These are phyloP conservation scores for Cordyceps fumosorosea DNA, from an alignment of 2,329 filamentous ascomycete species.

Conservation along the genomic window DNA sequence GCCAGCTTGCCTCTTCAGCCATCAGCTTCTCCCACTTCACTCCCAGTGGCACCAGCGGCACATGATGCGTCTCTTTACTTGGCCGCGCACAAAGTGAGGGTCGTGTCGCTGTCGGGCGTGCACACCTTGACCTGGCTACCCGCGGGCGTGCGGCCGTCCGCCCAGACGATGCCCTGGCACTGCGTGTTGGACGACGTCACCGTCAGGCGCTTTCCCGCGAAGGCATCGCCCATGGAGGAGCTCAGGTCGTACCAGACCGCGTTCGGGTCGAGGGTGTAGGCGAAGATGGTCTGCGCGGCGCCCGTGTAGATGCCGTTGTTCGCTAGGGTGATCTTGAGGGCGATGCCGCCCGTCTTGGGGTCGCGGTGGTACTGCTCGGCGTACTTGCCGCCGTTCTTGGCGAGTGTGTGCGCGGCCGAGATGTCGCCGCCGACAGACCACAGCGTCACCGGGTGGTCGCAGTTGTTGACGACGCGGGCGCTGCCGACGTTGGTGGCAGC, in stretches of 20 bases:
- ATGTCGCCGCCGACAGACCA: constrained; percentile 33
- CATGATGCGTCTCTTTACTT: not conserved
- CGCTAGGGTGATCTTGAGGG: constrained; percentile 31
- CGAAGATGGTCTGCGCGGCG: constrained; percentile 33
- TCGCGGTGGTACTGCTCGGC: constrained; percentile 28
- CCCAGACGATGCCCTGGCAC: constrained; percentile 32
- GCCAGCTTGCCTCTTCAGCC: not conserved
- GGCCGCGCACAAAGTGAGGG: constrained; percentile 29
- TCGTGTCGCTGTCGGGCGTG: constrained; percentile 25
- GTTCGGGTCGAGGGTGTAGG: constrained; percentile 30
- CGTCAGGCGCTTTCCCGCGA: constrained; percentile 27
- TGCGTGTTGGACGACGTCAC: constrained; percentile 22
- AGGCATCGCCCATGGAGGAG: constrained; percentile 34
- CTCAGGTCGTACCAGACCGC: constrained; percentile 34
- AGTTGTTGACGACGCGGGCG: constrained; percentile 29
- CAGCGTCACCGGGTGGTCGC: constrained; percentile 25
- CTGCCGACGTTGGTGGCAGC: not conserved
- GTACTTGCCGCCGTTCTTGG: constrained; percentile 21
- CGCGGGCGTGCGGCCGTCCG: constrained; percentile 26
- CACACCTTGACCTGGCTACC: constrained; percentile 34
- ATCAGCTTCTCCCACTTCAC: no score
- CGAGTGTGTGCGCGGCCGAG: constrained; percentile 22
- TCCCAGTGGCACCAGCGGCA: not conserved
- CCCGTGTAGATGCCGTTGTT: constrained; percentile 32
- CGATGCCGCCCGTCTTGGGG: constrained; percentile 30